These are phyloP conservation scores for Salix koriyanagi DNA, from an alignment of 345 rosid species.

Conservation along the genomic window DNA sequence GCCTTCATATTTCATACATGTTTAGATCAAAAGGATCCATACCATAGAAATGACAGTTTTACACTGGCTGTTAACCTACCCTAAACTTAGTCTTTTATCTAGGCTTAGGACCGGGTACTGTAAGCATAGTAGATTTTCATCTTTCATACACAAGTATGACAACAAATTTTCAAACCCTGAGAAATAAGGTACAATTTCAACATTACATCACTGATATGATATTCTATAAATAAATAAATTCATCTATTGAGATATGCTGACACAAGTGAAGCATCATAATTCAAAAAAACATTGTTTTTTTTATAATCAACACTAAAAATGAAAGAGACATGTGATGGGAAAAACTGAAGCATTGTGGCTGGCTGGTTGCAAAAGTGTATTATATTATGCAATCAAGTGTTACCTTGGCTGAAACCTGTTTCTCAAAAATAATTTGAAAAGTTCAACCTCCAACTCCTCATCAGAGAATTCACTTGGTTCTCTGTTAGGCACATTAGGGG, in stretches of 20 bases:
- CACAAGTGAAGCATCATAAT: neutral
- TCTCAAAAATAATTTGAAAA: constrained; percentile 49
- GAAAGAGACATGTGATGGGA: neutral
- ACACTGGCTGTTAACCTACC: too few species aligned
- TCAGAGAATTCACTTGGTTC: constrained; percentile 42
- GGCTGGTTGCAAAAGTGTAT: neutral
- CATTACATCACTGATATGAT: too few species aligned
- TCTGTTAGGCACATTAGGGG: constrained; percentile 8
- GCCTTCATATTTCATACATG: neutral
- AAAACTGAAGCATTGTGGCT: neutral
- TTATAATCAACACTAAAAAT: neutral
- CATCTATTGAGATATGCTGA: neutral
- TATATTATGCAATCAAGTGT: constrained; percentile 3
- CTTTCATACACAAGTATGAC: too few species aligned
- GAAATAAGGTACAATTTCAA: too few species aligned
- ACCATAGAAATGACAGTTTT: too few species aligned
- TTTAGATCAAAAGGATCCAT: too few species aligned
- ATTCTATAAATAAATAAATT: neutral
- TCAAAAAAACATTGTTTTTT: neutral
- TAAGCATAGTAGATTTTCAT: too few species aligned
- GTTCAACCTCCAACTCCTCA: constrained; percentile 52
- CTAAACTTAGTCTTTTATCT: too few species aligned
- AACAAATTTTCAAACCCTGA: too few species aligned
- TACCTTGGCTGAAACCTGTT: constrained; percentile 62
- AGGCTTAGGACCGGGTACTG: too few species aligned